phyloP scores from a whole-genome alignment of 75 land plant species.

The Azolla pinnata region DNA sequence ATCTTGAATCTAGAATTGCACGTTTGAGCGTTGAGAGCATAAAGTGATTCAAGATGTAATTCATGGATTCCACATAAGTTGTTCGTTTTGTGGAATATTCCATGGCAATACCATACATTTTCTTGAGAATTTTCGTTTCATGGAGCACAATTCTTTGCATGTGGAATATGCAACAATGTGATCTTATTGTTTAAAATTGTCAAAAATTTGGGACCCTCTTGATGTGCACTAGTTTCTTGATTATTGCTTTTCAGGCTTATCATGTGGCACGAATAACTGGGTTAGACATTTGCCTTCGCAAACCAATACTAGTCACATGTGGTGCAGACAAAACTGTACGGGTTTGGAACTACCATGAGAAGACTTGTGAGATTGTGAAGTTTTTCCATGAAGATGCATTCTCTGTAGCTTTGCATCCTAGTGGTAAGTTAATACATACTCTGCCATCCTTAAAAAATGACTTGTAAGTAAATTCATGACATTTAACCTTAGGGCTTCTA shows the following conservation, averaged over 20 bases:
- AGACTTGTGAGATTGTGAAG: conserved; percentile 21
- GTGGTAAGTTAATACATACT: conserved; percentile 12
- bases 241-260: conserved; percentile 16
- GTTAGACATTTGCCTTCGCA: conserved; percentile 21
- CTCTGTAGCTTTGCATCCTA: conserved; percentile 25
- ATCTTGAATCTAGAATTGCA: conserved; percentile 3
- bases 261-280: conserved; percentile 22
- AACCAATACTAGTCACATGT: conserved; percentile 27
- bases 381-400: conserved; percentile 22
- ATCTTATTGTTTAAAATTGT: no score
- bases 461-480: background rate
- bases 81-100: no score
- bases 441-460: no score
- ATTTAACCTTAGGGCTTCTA: no score
- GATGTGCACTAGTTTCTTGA: conserved; percentile 1
- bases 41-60: no score
- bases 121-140: no score
- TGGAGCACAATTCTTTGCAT: no score
- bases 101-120: no score
- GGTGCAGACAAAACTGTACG: conserved; percentile 23
- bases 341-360: conserved; percentile 25
- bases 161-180: no score
- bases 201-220: no score
- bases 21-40: no score
- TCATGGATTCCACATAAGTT: no score